Conservation (phyloP, 345 rosid genomes). For the Cardiospermum halicacabum region DNA sequence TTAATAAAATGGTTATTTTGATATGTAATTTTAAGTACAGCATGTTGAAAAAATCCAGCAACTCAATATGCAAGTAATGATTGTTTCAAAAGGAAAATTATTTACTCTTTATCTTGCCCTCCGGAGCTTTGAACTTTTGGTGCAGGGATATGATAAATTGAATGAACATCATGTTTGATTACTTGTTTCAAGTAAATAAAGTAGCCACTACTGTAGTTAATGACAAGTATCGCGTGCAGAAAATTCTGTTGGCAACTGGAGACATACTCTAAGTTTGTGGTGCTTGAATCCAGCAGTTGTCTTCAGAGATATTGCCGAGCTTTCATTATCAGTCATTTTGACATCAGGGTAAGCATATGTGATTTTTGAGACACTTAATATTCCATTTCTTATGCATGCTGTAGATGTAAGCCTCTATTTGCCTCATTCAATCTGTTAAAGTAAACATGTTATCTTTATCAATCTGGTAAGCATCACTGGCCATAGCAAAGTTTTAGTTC, state of each 20-base stretch:
- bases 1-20: not conserved
- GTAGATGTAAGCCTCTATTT: not conserved
- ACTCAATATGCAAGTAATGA: not conserved
- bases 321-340: constrained; percentile 82
- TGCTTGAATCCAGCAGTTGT: constrained; percentile 97
- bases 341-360: constrained; percentile 80
- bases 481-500: too few species aligned
- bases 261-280: constrained; percentile 76
- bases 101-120: not conserved
- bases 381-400: too few species aligned
- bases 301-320: constrained; percentile 76
- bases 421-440: not conserved
- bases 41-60: not conserved
- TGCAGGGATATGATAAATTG: not conserved
- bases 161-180: not conserved
- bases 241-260: constrained; percentile 51
- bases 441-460: not conserved
- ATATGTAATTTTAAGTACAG: not conserved
- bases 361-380: too few species aligned
- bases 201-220: constrained; percentile 6
- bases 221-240: constrained; percentile 37
- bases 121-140: not conserved
- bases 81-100: not conserved
- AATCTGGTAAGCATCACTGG: too few species aligned
- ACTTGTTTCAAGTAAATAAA: not conserved